A percentile compares a stretch with the other conserved stretches of the same genome.
These are phyloP conservation scores for Prunella vulgaris DNA, from an alignment of 257 asterid species.

Conservation along the genomic window DNA sequence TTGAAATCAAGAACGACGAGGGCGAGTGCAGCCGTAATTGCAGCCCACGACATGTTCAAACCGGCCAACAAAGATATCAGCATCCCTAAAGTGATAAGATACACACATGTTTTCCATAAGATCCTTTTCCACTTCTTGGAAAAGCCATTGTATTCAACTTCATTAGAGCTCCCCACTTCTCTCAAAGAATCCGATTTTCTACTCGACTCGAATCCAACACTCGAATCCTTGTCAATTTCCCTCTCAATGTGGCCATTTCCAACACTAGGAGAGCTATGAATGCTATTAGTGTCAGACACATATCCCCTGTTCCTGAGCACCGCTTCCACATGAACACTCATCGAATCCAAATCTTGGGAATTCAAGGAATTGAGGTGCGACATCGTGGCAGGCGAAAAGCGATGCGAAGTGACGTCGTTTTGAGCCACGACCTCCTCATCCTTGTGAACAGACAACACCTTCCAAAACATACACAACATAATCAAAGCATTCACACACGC, in stretches of 20 bases:
- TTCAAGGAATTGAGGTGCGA: slow-evolving; percentile 44
- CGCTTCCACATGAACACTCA: slow-evolving; percentile 27
- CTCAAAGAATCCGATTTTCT: slow-evolving; percentile 23
- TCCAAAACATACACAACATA: slow-evolving; percentile 78
- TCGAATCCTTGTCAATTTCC: slow-evolving; percentile 32
- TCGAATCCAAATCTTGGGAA: slow-evolving; percentile 41
- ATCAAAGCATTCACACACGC: slow-evolving; percentile 48
- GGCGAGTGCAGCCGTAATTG: slow-evolving; percentile 87
- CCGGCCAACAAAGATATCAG: slow-evolving; percentile 60
- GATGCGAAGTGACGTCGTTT: slow-evolving; percentile 54
- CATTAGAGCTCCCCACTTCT: slow-evolving; percentile 24
- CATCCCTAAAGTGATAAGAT: slow-evolving; percentile 82
- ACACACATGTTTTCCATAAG: slow-evolving; percentile 67
- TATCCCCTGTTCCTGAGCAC: slow-evolving; percentile 36
- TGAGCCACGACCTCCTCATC: slow-evolving; percentile 64
- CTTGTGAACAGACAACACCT: slow-evolving; percentile 50
- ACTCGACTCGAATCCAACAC: slow-evolving; percentile 12
- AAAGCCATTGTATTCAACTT: slow-evolving; percentile 16
- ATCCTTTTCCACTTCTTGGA: slow-evolving; percentile 45
- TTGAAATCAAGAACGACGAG: slow-evolving; percentile 85
- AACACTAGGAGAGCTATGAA: slow-evolving; percentile 16
- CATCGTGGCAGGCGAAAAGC: slow-evolving; percentile 81
- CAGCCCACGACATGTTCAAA: slow-evolving; percentile 90
- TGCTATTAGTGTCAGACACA: slow-evolving; percentile 16
- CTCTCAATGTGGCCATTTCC: slow-evolving; percentile 12